Evolutionary conservation across 768 basidiomycete genomes (phyloP).

Genomic region (Boletus eberwhitei): DNA sequence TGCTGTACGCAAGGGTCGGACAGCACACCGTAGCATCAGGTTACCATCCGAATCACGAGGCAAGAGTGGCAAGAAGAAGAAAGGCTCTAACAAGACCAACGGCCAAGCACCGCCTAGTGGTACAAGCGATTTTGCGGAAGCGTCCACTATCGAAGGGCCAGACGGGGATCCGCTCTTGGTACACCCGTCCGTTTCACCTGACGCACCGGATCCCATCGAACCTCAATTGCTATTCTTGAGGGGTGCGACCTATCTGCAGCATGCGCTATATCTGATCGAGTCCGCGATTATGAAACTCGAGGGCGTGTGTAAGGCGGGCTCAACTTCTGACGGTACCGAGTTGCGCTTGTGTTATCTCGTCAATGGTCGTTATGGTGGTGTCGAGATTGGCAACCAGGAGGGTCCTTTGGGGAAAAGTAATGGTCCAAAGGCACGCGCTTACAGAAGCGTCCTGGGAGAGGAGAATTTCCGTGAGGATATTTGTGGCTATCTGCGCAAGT

Average conservation of each 20-base stretch:
- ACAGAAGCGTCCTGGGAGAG: slow-evolving; percentile 56
- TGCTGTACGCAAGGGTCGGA: slow-evolving; percentile 60
- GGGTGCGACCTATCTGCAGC: slow-evolving; percentile 79
- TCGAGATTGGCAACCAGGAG: slow-evolving; percentile 78
- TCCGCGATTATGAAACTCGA: slow-evolving; percentile 68
- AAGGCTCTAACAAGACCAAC: slow-evolving; percentile 43
- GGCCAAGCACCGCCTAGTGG: slow-evolving; percentile 70
- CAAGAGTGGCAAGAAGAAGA: slow-evolving; percentile 55
- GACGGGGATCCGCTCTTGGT: slow-evolving; percentile 51
- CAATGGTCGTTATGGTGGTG: slow-evolving; percentile 76
- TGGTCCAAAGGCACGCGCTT: slow-evolving; percentile 61
- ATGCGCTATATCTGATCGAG: slow-evolving; percentile 75
- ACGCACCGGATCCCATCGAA: slow-evolving; percentile 85
- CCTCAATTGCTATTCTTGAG: slow-evolving; percentile 81
- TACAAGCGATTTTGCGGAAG: slow-evolving; percentile 48
- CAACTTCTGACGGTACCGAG: slow-evolving; percentile 64
- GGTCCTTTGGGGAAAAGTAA: slow-evolving; percentile 65
- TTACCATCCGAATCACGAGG: slow-evolving; percentile 37
- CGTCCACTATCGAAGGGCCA: slow-evolving; percentile 39
- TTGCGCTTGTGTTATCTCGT: slow-evolving; percentile 73
- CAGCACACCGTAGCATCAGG: slow-evolving; percentile 47
- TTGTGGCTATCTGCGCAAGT: slow-evolving; percentile 59
- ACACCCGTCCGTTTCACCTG: slow-evolving; percentile 73
- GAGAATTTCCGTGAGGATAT: slow-evolving; percentile 60
- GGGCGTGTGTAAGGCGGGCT: slow-evolving; percentile 54